These are phyloP conservation scores for Symbiotaphrina buchneri DNA, from an alignment of 495 filamentous ascomycete genomes.

Conservation along the genomic window DNA sequence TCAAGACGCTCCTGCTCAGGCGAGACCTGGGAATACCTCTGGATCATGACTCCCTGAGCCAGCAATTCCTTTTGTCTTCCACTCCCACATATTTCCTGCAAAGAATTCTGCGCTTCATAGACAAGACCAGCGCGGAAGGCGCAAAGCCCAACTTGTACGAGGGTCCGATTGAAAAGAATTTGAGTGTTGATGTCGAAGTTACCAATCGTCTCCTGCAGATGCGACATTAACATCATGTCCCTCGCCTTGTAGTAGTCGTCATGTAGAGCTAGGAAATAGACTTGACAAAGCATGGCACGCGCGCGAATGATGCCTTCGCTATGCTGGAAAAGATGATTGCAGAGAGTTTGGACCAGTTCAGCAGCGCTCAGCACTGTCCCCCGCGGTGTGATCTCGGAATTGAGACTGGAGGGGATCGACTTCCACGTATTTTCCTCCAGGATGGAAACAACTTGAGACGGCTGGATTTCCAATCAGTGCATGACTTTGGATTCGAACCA, in stretches of 20 bases:
- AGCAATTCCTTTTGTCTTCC: conserved; percentile 94
- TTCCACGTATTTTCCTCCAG: conserved; percentile 88
- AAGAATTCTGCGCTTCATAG: conserved; percentile 89
- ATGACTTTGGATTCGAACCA: neutral
- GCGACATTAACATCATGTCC: conserved; percentile 99
- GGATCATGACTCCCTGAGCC: conserved; percentile 93
- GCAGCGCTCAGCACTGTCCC: conserved; percentile 35
- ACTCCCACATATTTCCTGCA: conserved; percentile 94
- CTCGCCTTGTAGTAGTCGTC: conserved; percentile 93
- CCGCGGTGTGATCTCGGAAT: conserved; percentile 65
- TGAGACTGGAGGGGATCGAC: conserved; percentile 40
- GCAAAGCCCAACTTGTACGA: conserved; percentile 94
- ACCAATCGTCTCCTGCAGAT: conserved; percentile 84
- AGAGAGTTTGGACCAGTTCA: conserved; percentile 63
- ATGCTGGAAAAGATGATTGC: conserved; percentile 83
- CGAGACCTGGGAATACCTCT: conserved; percentile 81
- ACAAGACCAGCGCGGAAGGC: conserved; percentile 93
- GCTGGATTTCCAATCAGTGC: conserved; percentile 19
- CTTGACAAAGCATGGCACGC: conserved; percentile 92
- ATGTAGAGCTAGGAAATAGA: conserved; percentile 93
- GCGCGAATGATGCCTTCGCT: conserved; percentile 91
- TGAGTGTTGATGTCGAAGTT: conserved; percentile 92
- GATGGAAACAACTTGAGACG: conserved; percentile 75
- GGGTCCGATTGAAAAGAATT: conserved; percentile 94
- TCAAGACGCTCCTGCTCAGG: conserved; percentile 96